These are phyloP conservation scores for Polyporus tsugae DNA, from an alignment of 1,284 basidiomycete genomes.

Conservation along the genomic window DNA sequence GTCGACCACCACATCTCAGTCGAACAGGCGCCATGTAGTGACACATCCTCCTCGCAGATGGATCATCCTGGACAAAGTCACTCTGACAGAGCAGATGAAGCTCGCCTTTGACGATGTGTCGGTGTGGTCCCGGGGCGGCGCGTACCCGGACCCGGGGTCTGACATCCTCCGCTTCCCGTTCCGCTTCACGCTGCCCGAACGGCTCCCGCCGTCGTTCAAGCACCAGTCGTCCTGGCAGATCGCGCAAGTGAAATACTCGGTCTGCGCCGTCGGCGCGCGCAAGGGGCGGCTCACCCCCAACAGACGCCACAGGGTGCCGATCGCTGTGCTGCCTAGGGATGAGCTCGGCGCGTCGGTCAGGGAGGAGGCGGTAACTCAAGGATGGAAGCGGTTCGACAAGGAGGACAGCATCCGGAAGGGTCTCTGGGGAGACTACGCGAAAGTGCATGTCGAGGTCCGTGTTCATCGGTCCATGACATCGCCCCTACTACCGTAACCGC, in stretches of 20 bases:
- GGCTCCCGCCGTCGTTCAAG: conserved; percentile 36
- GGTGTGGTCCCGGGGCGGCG: conserved; percentile 21
- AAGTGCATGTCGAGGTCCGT: conserved; percentile 29
- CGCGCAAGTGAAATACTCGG: conserved; percentile 26
- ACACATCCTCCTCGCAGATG: background rate
- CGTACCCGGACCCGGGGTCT: conserved; percentile 32
- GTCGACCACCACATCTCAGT: background rate
- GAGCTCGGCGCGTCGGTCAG: conserved; percentile 15
- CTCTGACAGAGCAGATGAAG: background rate
- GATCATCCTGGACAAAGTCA: background rate
- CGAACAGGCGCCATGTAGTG: background rate
- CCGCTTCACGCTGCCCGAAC: conserved; percentile 29
- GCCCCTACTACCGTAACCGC: no score
- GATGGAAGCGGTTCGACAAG: conserved; percentile 10
- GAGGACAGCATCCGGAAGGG: conserved; percentile 32
- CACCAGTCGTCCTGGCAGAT: conserved; percentile 8
- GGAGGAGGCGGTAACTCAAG: background rate
- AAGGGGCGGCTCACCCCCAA: conserved; percentile 29
- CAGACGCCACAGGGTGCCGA: conserved; percentile 19
- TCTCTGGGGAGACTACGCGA: conserved; percentile 35
- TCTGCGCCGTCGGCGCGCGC: conserved; percentile 33
- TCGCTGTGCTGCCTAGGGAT: conserved; percentile 35
- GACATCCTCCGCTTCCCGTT: conserved; percentile 36
- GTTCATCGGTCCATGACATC: background rate
- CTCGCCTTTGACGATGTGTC: conserved; percentile 11